These are phyloP conservation scores for Colletotrichum magnum DNA, from an alignment of 2,329 filamentous ascomycete species.

Conservation along the genomic window DNA sequence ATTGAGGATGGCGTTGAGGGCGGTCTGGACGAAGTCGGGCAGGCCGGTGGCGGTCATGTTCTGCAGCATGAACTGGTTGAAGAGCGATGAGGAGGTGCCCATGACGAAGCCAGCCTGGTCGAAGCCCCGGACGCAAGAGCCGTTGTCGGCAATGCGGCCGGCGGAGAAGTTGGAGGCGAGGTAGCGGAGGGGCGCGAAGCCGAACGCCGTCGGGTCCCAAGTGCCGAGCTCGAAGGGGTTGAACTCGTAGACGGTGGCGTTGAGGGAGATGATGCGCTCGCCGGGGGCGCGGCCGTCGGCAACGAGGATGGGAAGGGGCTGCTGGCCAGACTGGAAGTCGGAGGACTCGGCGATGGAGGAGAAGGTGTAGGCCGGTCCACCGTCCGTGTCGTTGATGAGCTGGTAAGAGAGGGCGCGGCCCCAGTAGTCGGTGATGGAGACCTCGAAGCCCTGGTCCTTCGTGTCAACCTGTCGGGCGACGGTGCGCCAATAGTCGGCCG, in stretches of 20 bases:
- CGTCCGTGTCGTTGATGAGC: constrained; percentile 81
- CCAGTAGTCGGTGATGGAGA: constrained; percentile 90
- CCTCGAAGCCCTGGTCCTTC: constrained; percentile 61
- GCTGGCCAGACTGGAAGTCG: constrained; percentile 57
- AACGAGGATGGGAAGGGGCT: constrained; percentile 65
- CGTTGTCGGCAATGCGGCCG: constrained; percentile 62
- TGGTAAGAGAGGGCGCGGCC: constrained; percentile 89
- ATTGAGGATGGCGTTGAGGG: constrained; percentile 65
- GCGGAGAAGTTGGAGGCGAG: constrained; percentile 70
- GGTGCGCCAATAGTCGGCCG: constrained; percentile 52
- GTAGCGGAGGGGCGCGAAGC: constrained; percentile 72
- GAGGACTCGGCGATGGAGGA: constrained; percentile 72
- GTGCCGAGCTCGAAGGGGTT: constrained; percentile 76
- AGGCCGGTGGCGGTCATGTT: constrained; percentile 50
- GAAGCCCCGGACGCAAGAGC: constrained; percentile 71
- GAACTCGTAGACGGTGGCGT: constrained; percentile 76
- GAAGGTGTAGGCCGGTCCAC: constrained; percentile 84
- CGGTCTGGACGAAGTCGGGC: constrained; percentile 53
- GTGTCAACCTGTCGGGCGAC: constrained; percentile 52
- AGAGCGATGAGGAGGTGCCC: constrained; percentile 85
- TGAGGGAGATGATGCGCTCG: constrained; percentile 61
- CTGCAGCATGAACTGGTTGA: constrained; percentile 84
- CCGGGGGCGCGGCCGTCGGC: constrained; percentile 63
- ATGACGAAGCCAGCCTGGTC: constrained; percentile 86
- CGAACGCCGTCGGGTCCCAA: constrained; percentile 71